Percentiles rank a stretch among this genome's conserved stretches.
phyloP scores from a whole-genome alignment of 768 basidiomycete genomes.

The Dioszegia crocea region DNA sequence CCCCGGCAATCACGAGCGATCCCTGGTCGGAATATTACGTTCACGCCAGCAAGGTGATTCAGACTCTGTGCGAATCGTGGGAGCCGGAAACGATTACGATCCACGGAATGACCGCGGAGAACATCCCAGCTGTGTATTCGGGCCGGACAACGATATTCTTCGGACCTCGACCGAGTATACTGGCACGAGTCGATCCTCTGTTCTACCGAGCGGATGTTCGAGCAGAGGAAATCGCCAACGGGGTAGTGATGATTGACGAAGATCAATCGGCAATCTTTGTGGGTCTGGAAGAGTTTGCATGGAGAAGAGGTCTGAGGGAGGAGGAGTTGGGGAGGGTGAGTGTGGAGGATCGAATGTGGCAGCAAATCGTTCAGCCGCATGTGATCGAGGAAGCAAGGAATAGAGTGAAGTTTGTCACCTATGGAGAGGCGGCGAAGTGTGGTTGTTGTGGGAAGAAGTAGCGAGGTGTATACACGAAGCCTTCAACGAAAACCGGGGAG shows the following conservation, averaged over 20 bases:
- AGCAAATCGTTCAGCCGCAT: neutral
- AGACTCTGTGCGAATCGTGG: neutral
- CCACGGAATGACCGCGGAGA: conserved; percentile 14
- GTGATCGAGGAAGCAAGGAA: neutral
- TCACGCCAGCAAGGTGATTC: neutral
- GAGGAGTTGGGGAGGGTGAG: neutral
- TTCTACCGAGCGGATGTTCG: neutral
- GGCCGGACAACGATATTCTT: conserved; percentile 2
- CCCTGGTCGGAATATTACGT: conserved; percentile 4
- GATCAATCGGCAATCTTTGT: conserved; percentile 6
- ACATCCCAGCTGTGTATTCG: conserved; percentile 7
- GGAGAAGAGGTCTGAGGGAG: neutral
- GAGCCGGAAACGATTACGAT: conserved; percentile 8
- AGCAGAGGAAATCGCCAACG: conserved; percentile 6
- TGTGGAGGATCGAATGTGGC: conserved; percentile 4
- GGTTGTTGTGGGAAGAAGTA: conserved; percentile 12
- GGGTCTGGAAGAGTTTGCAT: neutral
- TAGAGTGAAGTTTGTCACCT: neutral
- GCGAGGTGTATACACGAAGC: no score
- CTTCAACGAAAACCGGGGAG: no score
- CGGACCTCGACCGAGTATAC: neutral
- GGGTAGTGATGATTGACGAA: neutral
- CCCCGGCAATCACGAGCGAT: neutral
- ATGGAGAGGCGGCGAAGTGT: conserved; percentile 8
- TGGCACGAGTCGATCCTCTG: neutral